Evolutionary conservation across 441 rosid species (phyloP), one percentile per base, ranked within the genome.

Genomic region (Gossypium aridum): DNA sequence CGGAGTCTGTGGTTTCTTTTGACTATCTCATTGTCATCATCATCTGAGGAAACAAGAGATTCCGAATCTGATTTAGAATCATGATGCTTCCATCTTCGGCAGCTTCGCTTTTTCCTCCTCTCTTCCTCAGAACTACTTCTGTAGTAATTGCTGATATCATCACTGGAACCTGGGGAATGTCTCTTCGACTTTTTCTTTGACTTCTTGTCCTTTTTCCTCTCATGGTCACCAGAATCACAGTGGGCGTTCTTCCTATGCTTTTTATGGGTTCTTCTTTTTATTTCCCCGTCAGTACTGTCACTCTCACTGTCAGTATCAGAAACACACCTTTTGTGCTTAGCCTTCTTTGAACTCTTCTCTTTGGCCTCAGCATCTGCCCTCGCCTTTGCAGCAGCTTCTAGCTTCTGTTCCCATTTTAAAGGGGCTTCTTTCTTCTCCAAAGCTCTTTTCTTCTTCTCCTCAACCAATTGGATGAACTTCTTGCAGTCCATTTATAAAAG

Each of bases 401-500:
- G 83, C 88, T 91, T 95, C 85, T 91, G 96, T 85, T 95, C 93
- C 99, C 99, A 93, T 83, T 89, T 89, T 81, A 93, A 47, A 71
- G 93, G 97, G 60, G 96, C 98, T 86, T 93, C 96, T 71, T 83
- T 85, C 88, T 81, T 90, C 88, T 91, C 95, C 64, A 93, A 80
- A 59, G 86, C 86, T 83, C 87, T 88, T 82, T 86, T 87, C 86
- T 90, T 93, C 78, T 92, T 93, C 89, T 95, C 97, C 87, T 95
- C 98, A 23, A 93, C 98, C 92, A 95, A 64, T 81, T 91, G 95
- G 71, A 93, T 90, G 87, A 95, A 95, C 84, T 81, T 95, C 90
- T 93, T 95, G 97, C 88, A 81, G 91, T 95, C 98, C 98, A 93
- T 95, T 87, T 83, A 51, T 67, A 76, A 53, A 56, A 14, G 80